Conservation (phyloP, 257 asterid genomes). For the Nicotiana paniculata region DNA sequence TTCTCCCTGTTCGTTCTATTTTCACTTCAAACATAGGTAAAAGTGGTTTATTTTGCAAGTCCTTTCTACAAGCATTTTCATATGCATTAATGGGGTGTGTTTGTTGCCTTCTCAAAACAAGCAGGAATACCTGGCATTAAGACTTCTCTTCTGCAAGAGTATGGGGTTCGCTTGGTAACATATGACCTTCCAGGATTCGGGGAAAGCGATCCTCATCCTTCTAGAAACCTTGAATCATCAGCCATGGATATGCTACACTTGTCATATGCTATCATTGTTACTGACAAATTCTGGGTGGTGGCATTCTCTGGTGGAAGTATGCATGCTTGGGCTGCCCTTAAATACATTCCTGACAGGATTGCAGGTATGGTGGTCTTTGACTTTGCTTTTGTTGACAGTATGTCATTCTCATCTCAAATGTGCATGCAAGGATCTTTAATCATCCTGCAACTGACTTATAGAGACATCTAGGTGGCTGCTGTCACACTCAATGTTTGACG, state of each 20-base stretch:
- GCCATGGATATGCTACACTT: constrained; percentile 85
- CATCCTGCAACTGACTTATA: background rate
- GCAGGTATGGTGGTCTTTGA: constrained; percentile 41
- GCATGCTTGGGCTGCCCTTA: constrained; percentile 94
- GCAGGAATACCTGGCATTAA: constrained; percentile 84
- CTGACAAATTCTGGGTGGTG: constrained; percentile 84
- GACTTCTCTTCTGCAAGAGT: constrained; percentile 58
- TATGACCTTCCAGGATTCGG: constrained; percentile 98
- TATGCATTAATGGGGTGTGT: constrained; percentile 5
- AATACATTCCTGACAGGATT: constrained; percentile 85
- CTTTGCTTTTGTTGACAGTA: background rate
- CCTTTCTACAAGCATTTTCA: background rate
- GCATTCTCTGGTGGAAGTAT: constrained; percentile 72
- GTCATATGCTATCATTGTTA: constrained; percentile 66
- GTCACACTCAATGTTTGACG: background rate
- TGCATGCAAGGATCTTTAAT: background rate
- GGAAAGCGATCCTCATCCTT: constrained; percentile 91
- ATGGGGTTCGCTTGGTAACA: constrained; percentile 73
- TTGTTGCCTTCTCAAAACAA: constrained; percentile 2
- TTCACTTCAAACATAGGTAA: background rate
- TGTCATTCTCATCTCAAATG: background rate
- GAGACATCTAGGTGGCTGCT: background rate
- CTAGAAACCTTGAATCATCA: constrained; percentile 79
- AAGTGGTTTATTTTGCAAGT: background rate
- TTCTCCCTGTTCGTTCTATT: background rate